Evolutionary conservation across 352 stramenopile species (phyloP), one percentile per base, ranked within the genome.

Genomic region (Pythium diclinum): DNA sequence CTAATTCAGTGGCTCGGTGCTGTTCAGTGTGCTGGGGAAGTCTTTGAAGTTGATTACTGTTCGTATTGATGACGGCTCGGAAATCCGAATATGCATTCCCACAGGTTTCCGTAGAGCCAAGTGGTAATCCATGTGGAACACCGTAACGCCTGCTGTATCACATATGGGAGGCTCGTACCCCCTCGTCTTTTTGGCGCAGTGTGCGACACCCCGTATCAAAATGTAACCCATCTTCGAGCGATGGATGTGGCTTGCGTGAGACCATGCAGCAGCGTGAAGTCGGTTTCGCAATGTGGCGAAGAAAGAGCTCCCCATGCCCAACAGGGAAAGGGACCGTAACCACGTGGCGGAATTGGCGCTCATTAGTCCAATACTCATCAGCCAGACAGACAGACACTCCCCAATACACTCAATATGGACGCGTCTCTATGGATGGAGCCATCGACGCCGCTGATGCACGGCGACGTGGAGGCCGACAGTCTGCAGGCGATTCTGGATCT

Each of bases 41-140:
- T 14, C 10, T 42, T 42, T 51, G 44, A 51, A 47, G 40, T 47
- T 51, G 44, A 51, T 51, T 51, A 51, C 44, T 13, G n/a, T 51
- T 7, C 7, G 44, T 30, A 2, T 6, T 25, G 44, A 51, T 51
- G 6, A 51, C n/a, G 44, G 6, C n/a, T 19, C 8, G 14, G 6
- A 16, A 9, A 17, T 21, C 1, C 8, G 21, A 6, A 19, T 51
- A 51, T 51, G 1, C 21, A 19, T 30, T 51, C 44, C 1, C 44
- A 51, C 6, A 51, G 44, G 44, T 51, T n/a, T 51, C 44, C 17
- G 0, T 14, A 17, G 7, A 16, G n/a, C 8, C 44, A 51, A 51
- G 19, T 51, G 44, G n/a, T 51, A 14, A 7, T 2, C 1, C 19
- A 6, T 13, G 6, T 21, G 17, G 6, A 28, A 19, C 17, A 3